Conservation (phyloP, 345 rosid genomes). For the Cardamine resedifolia region DNA sequence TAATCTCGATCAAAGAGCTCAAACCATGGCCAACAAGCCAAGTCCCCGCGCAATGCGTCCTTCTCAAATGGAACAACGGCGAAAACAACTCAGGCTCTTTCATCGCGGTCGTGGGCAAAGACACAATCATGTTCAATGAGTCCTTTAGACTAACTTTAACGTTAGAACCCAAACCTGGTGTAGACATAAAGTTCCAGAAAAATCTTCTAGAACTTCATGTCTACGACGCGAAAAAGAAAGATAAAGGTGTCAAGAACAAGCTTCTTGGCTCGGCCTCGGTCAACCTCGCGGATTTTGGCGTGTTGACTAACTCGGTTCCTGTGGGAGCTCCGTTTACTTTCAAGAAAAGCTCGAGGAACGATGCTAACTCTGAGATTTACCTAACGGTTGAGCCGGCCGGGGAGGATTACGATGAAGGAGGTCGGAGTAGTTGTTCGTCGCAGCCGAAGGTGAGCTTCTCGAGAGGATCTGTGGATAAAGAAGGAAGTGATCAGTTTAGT, state of each 20-base stretch:
- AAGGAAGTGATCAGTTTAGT: constrained; percentile 51
- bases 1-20: constrained; percentile 51
- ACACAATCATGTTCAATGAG: constrained; percentile 61
- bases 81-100: constrained; percentile 69
- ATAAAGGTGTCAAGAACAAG: constrained; percentile 63
- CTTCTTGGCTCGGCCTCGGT: constrained; percentile 71
- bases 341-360: constrained; percentile 62
- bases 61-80: constrained; percentile 81
- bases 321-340: constrained; percentile 54
- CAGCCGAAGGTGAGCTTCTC: constrained; percentile 46
- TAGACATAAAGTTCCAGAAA: constrained; percentile 58
- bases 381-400: constrained; percentile 62
- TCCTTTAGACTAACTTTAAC: constrained; percentile 60
- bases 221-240: constrained; percentile 65
- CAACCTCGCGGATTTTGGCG: constrained; percentile 79
- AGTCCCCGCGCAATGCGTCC: constrained; percentile 48
- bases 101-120: constrained; percentile 50
- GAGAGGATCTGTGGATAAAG: constrained; percentile 49
- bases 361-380: constrained; percentile 53
- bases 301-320: constrained; percentile 46
- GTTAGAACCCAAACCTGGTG: constrained; percentile 51
- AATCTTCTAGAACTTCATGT: constrained; percentile 66
- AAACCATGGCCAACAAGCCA: constrained; percentile 81
- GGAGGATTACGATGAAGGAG: constrained; percentile 55
- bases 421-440: constrained; percentile 60